These are phyloP conservation scores for Fagopyrum tataricum DNA, from an alignment of 148 eudicot genomes.

Conservation along the genomic window DNA sequence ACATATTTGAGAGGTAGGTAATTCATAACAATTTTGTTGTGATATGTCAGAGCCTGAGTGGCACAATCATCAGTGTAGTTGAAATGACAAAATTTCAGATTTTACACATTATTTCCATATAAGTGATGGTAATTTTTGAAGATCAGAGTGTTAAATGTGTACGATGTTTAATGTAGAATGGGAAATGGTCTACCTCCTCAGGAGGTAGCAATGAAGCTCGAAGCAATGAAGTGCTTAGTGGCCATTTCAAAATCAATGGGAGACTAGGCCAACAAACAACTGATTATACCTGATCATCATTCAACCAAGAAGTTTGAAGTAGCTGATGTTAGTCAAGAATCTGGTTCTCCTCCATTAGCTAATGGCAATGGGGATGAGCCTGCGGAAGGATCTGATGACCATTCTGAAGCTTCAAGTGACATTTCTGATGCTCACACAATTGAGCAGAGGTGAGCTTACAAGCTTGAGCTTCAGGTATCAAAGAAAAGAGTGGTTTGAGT, in stretches of 20 bases:
- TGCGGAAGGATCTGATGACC: constrained; percentile 71
- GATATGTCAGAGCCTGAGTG: background rate
- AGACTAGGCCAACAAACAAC: constrained; percentile 90
- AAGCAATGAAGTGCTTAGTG: constrained; percentile 94
- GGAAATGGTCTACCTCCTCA: constrained; percentile 99
- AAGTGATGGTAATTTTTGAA: background rate
- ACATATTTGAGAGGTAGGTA: constrained; percentile 93
- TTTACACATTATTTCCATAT: too few species aligned
- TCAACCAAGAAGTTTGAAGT: constrained; percentile 47
- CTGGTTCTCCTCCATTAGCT: constrained; percentile 37
- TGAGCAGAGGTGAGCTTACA: constrained; percentile 98
- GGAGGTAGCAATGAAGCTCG: constrained; percentile 76
- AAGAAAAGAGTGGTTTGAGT: constrained; percentile 11
- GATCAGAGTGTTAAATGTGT: too few species aligned
- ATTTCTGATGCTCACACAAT: constrained; percentile 79
- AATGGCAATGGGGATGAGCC: constrained; percentile 78
- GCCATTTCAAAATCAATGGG: constrained; percentile 90
- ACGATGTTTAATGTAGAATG: constrained; percentile 46
- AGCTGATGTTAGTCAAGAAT: constrained; percentile 49
- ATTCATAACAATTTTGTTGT: background rate
- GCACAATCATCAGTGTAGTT: too few species aligned
- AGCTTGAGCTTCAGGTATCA: constrained; percentile 94
- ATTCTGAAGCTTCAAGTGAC: constrained; percentile 73
- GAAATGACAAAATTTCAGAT: too few species aligned
- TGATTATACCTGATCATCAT: constrained; percentile 80